phyloP scores from a whole-genome alignment of 1,284 basidiomycete genomes.

The Austropuccinia psidii region DNA sequence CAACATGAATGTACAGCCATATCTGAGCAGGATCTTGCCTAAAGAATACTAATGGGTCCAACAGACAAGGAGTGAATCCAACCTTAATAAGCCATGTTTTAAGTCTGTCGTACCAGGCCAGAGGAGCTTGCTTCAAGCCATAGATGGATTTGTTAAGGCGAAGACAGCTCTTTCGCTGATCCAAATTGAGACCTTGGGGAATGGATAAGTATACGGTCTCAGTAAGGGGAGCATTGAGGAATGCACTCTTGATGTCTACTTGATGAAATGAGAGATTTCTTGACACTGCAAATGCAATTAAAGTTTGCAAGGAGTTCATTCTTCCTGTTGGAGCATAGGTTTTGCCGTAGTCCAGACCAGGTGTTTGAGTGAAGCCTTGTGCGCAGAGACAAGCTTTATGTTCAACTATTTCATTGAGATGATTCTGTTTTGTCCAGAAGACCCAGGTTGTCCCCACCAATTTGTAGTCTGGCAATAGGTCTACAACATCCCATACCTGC shows the following conservation, averaged over 20 bases:
- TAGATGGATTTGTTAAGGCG: constrained; percentile 24
- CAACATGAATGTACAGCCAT: neutral
- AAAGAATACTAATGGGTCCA: constrained; percentile 13
- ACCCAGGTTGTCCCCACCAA: too few relatives aligned
- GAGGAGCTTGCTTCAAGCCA: constrained; percentile 26
- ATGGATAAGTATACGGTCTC: neutral
- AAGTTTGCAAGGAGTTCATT: neutral
- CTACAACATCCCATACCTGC: too few relatives aligned
- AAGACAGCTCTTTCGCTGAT: neutral
- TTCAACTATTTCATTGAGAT: neutral
- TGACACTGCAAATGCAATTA: neutral
- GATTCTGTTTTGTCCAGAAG: neutral
- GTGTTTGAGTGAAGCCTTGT: neutral
- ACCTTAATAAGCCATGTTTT: neutral
- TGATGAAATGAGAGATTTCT: neutral
- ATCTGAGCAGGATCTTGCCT: too few relatives aligned
- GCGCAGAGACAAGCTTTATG: neutral
- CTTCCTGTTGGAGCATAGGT: neutral
- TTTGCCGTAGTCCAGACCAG: neutral
- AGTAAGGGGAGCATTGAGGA: neutral
- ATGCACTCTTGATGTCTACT: neutral
- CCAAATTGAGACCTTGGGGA: neutral
- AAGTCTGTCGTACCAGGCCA: constrained; percentile 6
- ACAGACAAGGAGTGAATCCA: neutral
- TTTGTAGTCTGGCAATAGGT: too few relatives aligned